These are phyloP conservation scores for Serpula lacrymans DNA, from an alignment of 768 basidiomycete genomes.

Conservation along the genomic window DNA sequence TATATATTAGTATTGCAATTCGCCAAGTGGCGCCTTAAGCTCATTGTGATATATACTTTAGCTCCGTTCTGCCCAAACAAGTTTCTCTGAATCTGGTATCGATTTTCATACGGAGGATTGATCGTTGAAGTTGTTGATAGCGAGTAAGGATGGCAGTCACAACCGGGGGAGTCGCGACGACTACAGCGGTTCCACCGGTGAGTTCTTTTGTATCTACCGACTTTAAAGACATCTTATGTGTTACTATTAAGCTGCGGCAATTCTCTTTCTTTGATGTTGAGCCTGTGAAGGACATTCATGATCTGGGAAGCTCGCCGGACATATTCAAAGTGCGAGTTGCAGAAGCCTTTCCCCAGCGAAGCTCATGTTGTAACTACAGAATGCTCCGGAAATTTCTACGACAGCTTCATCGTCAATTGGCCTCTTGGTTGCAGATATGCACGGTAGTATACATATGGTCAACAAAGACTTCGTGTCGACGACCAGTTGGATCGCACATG, in stretches of 20 bases:
- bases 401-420: conserved; percentile 61
- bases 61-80: too few species aligned
- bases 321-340: conserved; percentile 70
- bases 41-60: too few species aligned
- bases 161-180: too few species aligned
- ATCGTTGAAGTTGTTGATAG: too few species aligned
- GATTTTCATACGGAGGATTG: too few species aligned
- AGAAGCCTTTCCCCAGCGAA: conserved; percentile 2
- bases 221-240: too few species aligned
- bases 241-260: conserved; percentile 65
- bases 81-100: too few species aligned
- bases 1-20: too few species aligned
- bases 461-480: conserved; percentile 69
- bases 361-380: conserved; percentile 28
- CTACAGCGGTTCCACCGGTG: too few species aligned
- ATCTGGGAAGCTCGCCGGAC: conserved; percentile 70
- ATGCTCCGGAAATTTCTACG: conserved; percentile 70
- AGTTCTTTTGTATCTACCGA: too few species aligned
- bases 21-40: too few species aligned
- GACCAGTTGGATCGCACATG: conserved; percentile 78
- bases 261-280: conserved; percentile 87
- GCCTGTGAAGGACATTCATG: conserved; percentile 75
- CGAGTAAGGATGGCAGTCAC: too few species aligned
- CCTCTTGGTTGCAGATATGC: conserved; percentile 78
- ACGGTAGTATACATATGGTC: conserved; percentile 77